Base-by-base conservation (phyloP, 805 yeast genomes). In the Wickerhamomyces canadensis region DNA sequence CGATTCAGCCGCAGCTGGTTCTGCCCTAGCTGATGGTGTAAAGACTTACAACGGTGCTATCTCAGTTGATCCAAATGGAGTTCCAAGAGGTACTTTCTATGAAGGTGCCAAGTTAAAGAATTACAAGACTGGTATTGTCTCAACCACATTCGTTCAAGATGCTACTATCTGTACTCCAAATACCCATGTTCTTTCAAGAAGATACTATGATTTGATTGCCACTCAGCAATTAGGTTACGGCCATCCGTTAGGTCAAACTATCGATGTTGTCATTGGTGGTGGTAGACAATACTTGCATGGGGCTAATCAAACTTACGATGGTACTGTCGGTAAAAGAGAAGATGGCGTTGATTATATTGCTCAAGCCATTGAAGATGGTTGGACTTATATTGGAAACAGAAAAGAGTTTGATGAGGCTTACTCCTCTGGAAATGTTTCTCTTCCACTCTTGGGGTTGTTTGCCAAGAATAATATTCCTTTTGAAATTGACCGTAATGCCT, bases 1-100 rank as follows among this genome's bases (percentile, higher is more conserved):
- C 0, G 97, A 88, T 57, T 84, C 95, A 23, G 97, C 97, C 13
- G 97, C 97, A 5, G 96, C 96, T 11, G 97, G 96, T 14, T 85
- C 96, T 6, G 96, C 95, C 2, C 86, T 87, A 49, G 71, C 95
- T 2, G 83, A 94, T 55, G 91, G 78, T 14, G 56, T 76, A 48
- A 88, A 88, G 65, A 68, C 88, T 6, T 87, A 88, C 64, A 88
- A 88, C 56, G 94, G 95, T 21, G 96, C 96, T 18, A 83, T 88
- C 59, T 93, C 88, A n/a, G 95, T 89, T 14, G 73, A 74, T 43
- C 74, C 85, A 1, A 60, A 68, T 23, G 70, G 76, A 34, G 48
- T 51, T 13, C 94, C 96, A 14, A 80, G 88, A 50, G 96, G 95
- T 14, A 85, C 95, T 6, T 66, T 89, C 38, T 67, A 88, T 51